These are phyloP conservation scores for Diaporthe citri DNA, from an alignment of 2,329 filamentous ascomycete genomes.

Conservation along the genomic window DNA sequence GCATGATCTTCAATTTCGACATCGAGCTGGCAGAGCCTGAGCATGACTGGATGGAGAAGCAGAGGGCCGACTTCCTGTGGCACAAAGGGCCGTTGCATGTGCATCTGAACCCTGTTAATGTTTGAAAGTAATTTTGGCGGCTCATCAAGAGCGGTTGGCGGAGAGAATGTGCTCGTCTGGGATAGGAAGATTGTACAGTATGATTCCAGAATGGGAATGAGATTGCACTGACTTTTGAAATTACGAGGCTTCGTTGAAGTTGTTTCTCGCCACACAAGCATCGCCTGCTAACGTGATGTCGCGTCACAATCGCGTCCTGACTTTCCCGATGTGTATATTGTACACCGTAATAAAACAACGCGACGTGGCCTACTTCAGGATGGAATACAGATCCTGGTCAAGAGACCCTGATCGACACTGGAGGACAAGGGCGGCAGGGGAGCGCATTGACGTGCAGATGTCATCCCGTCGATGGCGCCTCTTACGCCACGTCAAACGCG, in stretches of 20 bases:
- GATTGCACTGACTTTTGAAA: neutral
- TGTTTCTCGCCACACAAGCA: no score
- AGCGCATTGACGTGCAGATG: slow-evolving; percentile 29
- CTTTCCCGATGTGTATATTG: neutral
- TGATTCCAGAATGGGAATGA: neutral
- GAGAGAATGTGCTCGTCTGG: no score
- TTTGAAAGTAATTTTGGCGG: neutral
- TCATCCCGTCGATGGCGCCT: slow-evolving; percentile 8
- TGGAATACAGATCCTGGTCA: neutral
- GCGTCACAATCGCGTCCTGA: neutral
- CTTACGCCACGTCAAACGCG: slow-evolving; percentile 25
- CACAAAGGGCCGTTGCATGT: slow-evolving; percentile 41
- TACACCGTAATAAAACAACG: neutral
- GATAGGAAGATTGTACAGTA: neutral
- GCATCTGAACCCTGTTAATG: slow-evolving; percentile 7
- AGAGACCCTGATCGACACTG: neutral
- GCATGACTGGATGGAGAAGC: slow-evolving; percentile 51
- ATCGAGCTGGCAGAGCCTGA: slow-evolving; percentile 51
- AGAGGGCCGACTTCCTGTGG: slow-evolving; percentile 51
- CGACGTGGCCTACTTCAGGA: neutral
- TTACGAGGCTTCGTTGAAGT: neutral
- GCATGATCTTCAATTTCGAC: slow-evolving; percentile 61
- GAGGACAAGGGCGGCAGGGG: neutral
- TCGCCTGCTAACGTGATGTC: neutral
- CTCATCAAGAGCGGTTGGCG: neutral